Percentiles rank a stretch among this genome's conserved stretches.
Conservation (phyloP, 176 grass and related monocot genomes). For the Phoenix roebelenii region DNA sequence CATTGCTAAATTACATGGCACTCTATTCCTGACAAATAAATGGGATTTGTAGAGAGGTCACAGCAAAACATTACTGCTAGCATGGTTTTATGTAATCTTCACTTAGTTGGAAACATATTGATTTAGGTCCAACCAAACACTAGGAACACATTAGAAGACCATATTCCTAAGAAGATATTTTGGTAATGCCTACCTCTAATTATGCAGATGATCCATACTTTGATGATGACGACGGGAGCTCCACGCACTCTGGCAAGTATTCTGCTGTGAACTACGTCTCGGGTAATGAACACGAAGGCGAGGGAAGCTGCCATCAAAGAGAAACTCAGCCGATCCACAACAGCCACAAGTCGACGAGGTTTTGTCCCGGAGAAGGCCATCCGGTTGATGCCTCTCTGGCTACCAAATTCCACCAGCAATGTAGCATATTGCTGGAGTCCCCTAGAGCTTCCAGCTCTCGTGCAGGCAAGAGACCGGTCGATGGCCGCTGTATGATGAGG, state of each 20-base stretch:
- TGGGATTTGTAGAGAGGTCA: too few relatives aligned
- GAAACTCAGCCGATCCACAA: not conserved
- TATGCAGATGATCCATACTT: conserved; percentile 38
- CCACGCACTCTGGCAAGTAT: conserved; percentile 48
- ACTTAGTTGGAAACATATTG: too few relatives aligned
- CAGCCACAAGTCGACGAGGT: conserved; percentile 26
- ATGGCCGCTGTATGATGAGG: conserved; percentile 15
- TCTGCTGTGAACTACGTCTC: conserved; percentile 44
- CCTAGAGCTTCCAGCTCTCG: not conserved
- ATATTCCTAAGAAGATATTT: too few relatives aligned
- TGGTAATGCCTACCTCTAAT: too few relatives aligned
- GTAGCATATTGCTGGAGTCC: conserved; percentile 19
- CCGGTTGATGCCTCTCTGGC: not conserved
- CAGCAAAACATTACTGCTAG: too few relatives aligned
- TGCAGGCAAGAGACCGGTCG: conserved; percentile 23
- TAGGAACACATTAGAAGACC: too few relatives aligned
- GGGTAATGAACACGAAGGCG: conserved; percentile 8
- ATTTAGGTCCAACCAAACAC: too few relatives aligned
- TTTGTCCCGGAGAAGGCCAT: conserved; percentile 18
- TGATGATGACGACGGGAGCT: conserved; percentile 66
- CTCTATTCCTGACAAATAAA: too few relatives aligned
- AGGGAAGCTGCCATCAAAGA: not conserved
- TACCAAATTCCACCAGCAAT: conserved; percentile 24
- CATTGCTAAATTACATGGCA: too few relatives aligned
- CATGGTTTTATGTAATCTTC: too few relatives aligned